These are phyloP conservation scores for Cladosporium cucumerinum DNA, from an alignment of 2,329 filamentous ascomycete species.

Conservation along the genomic window DNA sequence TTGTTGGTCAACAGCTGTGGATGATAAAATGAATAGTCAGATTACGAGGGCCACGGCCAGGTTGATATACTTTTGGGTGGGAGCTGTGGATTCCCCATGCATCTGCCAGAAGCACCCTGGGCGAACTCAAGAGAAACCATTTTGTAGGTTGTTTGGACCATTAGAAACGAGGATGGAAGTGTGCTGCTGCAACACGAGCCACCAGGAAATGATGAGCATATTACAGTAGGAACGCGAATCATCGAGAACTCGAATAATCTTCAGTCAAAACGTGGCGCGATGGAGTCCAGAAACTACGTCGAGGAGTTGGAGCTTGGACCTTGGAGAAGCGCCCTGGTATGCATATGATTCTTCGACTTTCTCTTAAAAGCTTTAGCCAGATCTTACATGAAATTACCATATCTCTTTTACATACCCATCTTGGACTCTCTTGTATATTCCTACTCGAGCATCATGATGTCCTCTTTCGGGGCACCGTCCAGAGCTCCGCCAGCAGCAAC, in stretches of 20 bases:
- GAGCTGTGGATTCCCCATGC: not conserved
- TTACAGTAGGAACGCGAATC: not conserved
- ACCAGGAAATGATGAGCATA: not conserved
- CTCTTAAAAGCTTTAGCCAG: not conserved
- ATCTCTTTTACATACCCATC: not conserved
- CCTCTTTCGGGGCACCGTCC: not conserved
- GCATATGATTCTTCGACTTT: not conserved
- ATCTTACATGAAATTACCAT: slow-evolving; percentile 10
- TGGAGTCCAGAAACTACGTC: not conserved
- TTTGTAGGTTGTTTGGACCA: not conserved
- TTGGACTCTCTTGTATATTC: not conserved
- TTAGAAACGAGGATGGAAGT: not conserved
- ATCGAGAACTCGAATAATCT: not conserved
- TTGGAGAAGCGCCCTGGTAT: not conserved
- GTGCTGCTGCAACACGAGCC: not conserved
- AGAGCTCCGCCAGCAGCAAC: slow-evolving; percentile 35
- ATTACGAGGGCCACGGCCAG: too few relatives aligned
- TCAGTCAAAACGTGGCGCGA: not conserved
- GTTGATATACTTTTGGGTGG: not conserved
- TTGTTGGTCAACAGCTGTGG: not conserved
- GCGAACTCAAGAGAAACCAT: not conserved
- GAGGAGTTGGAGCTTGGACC: not conserved
- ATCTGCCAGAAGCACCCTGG: not conserved
- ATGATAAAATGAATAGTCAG: not conserved
- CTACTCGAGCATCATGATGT: slow-evolving; percentile 14